Conservation (phyloP, 2,329 filamentous ascomycete species). For the Tolypocladium guangdongense region DNA sequence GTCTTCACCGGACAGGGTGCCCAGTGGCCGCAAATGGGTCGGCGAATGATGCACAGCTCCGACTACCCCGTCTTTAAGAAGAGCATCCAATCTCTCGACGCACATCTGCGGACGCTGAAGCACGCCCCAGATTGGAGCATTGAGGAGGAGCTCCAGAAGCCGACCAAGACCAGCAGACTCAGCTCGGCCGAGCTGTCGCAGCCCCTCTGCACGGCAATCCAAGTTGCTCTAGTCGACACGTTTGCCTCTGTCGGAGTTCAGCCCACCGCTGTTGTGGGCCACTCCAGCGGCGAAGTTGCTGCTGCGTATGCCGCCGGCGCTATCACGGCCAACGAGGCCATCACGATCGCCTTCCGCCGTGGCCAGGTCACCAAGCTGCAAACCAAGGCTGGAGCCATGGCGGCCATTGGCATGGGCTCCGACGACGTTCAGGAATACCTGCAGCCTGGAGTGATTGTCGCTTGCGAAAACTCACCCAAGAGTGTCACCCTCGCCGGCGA, state of each 20-base stretch:
- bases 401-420: constrained; percentile 21
- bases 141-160: neutral
- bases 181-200: neutral
- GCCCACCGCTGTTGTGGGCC: neutral
- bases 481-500: neutral
- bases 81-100: neutral
- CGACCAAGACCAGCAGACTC: neutral
- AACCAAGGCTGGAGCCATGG: neutral
- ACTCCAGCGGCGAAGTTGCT: neutral
- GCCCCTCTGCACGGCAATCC: neutral
- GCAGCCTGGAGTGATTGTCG: constrained; percentile 3
- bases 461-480: neutral
- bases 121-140: neutral
- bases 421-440: constrained; percentile 14
- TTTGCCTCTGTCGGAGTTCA: neutral
- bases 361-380: constrained; percentile 1
- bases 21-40: neutral
- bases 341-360: constrained; percentile 8
- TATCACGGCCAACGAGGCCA: neutral
- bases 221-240: neutral
- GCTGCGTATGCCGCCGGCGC: neutral
- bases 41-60: neutral
- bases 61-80: neutral
- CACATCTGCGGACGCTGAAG: neutral
- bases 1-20: neutral